Base-by-base conservation (phyloP, 2,329 filamentous ascomycete species). In the Fusarium redolens region DNA sequence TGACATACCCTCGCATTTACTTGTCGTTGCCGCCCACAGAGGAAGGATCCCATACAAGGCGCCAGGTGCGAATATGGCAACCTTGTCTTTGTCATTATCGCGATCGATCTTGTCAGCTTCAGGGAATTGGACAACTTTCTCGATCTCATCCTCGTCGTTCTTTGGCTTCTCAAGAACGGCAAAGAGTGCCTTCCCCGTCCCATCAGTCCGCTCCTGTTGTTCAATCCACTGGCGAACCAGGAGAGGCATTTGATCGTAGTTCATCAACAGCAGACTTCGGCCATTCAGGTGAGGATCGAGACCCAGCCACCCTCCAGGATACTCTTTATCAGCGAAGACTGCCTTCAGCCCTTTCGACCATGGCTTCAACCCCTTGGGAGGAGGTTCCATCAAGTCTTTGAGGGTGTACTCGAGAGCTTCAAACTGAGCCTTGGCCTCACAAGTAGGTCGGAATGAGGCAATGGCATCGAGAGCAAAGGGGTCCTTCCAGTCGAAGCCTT, bases 251-350 rank as follows among this genome's bases (percentile, higher is more conserved):
- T 83, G 79, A 8, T 77, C 72, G 69, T 86, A 85, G 37, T 82
- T 79, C 86, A 88, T 87, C 72, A 81, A 74, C 47, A 88, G 75
- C 68, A 88, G 74, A 61, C 82, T 83, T 22, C 86, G 83, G 60
- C 86, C 84, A 67, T 84, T 82, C 54, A 84, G 84, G 77, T 89
- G 87, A n/a, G 81, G 82, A 73, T 89, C 87, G 30, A 85, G 78
- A 40, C 87, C 87, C 31, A 82, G 81, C 87, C 87, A 89, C 44
- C 83, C 83, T 30, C 87, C 87, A 0, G 87, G 86, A 76, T 89
- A 86, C 55, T 83, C 78, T 37, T 82, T 80, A 8, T 79, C 78
- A 12, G 76, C 63, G 70, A 86, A 86, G 45, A 83, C 75, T 18
- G 75, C 74, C 73, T 83, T 85, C 44, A 86, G 80, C 3, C 82